Conservation (phyloP, 805 yeast genomes). For the Pichia thaimueangensis region DNA sequence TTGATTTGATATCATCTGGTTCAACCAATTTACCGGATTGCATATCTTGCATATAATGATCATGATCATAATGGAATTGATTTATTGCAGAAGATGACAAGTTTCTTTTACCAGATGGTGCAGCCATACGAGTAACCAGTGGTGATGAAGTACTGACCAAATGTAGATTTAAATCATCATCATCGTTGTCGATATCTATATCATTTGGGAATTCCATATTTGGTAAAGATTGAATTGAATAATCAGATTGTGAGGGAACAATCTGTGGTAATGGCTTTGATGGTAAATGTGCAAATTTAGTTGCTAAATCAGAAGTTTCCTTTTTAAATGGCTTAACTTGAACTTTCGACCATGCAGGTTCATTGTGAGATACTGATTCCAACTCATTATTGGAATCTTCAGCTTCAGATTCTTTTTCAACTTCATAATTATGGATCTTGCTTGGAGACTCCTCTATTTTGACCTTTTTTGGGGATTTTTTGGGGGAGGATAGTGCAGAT, state of each 20-base stretch:
- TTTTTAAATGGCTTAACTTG: conserved; percentile 4
- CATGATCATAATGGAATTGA: conserved; percentile 23
- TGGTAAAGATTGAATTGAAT: conserved; percentile 29
- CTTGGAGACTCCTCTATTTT: conserved; percentile 35
- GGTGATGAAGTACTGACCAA: conserved; percentile 26
- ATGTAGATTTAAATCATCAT: conserved; percentile 27
- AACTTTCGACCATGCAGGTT: background rate
- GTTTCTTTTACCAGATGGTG: background rate
- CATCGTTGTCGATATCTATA: conserved; percentile 8
- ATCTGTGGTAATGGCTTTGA: conserved; percentile 33
- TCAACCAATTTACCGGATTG: conserved; percentile 19
- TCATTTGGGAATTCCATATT: background rate
- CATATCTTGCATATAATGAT: conserved; percentile 23
- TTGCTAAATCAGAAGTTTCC: background rate
- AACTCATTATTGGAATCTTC: conserved; percentile 7
- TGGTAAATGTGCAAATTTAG: background rate
- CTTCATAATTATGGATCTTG: conserved; percentile 25
- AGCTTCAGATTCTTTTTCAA: conserved; percentile 10
- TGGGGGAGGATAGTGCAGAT: conserved; percentile 17
- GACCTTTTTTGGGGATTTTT: conserved; percentile 30
- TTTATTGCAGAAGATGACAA: conserved; percentile 9
- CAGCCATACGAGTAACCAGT: conserved; percentile 8
- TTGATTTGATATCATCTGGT: conserved; percentile 13
- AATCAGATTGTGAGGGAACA: conserved; percentile 29
- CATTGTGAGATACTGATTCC: background rate